phyloP scores from a whole-genome alignment of 2,329 filamentous ascomycete species.

The Colletotrichum theobromicola region DNA sequence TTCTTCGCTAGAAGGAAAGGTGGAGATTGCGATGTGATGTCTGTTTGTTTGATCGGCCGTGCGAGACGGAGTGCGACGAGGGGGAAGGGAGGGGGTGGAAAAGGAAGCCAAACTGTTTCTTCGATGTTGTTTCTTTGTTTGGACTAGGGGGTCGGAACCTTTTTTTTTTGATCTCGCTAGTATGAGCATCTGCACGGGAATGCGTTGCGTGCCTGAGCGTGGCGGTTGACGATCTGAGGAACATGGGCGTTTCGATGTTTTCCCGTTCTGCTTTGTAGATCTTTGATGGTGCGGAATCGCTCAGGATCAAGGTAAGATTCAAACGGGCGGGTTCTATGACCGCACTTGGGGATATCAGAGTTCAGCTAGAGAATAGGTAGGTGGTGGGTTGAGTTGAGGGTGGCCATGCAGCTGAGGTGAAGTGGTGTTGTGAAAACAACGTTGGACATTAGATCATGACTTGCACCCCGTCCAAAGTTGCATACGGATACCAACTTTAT shows the following conservation, averaged over 20 bases:
- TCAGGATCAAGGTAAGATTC: not conserved
- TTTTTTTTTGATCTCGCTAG: not conserved
- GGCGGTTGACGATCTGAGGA: not conserved
- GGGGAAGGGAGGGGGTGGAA: not conserved
- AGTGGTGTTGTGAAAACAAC: not conserved
- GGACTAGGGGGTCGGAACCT: not conserved
- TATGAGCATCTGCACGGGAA: not conserved
- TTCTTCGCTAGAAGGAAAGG: not conserved
- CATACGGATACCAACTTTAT: not conserved
- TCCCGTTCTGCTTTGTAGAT: not conserved
- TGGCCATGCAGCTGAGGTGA: not conserved
- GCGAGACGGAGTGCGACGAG: not conserved
- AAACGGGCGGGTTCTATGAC: not conserved
- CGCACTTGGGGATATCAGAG: not conserved
- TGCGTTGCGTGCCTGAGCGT: not conserved
- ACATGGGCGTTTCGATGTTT: not conserved
- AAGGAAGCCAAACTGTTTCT: not conserved
- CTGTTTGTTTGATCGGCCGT: not conserved
- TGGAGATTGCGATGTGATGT: not conserved
- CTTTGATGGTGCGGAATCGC: not conserved
- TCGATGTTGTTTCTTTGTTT: not conserved
- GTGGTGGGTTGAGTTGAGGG: not conserved
- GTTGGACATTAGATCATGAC: not conserved
- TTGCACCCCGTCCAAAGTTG: not conserved
- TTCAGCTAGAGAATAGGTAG: not conserved